Conservation (phyloP, 768 basidiomycete genomes). For the Trametes gibbosa region DNA sequence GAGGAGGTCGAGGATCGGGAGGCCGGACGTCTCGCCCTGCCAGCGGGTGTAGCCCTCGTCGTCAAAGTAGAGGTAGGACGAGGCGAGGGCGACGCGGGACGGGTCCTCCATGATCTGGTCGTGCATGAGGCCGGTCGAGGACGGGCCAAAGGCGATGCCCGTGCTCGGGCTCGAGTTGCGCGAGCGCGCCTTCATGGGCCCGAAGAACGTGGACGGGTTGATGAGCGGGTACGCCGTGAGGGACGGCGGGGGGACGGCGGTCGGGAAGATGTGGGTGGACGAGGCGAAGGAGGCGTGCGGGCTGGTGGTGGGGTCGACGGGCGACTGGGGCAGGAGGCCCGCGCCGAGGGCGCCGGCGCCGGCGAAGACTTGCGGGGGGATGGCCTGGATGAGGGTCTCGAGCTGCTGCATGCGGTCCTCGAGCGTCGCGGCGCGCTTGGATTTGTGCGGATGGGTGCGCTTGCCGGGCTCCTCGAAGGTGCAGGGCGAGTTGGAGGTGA, state of each 20-base stretch:
- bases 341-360: conserved; percentile 36
- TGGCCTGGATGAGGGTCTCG: conserved; percentile 80
- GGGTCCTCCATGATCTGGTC: conserved; percentile 58
- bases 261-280: conserved; percentile 39
- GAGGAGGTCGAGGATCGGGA: conserved; percentile 82
- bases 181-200: conserved; percentile 43
- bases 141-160: conserved; percentile 3
- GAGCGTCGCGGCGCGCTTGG: conserved; percentile 79
- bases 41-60: conserved; percentile 85
- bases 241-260: conserved; percentile 75
- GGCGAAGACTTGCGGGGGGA: conserved; percentile 77
- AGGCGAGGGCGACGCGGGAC: conserved; percentile 62
- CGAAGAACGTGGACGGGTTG: conserved; percentile 80
- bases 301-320: conserved; percentile 32
- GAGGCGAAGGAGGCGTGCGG: conserved; percentile 40
- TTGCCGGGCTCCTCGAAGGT: conserved; percentile 89
- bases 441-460: conserved; percentile 83
- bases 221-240: conserved; percentile 75
- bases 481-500: conserved; percentile 78
- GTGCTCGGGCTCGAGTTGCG: conserved; percentile 45
- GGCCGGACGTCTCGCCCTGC: conserved; percentile 92
- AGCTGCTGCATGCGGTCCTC: conserved; percentile 89
- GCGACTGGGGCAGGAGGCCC: conserved; percentile 30
- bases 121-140: conserved; percentile 16
- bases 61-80: conserved; percentile 83